phyloP scores from a whole-genome alignment of 768 basidiomycete species.

The Candolleomyces aberdarensis region DNA sequence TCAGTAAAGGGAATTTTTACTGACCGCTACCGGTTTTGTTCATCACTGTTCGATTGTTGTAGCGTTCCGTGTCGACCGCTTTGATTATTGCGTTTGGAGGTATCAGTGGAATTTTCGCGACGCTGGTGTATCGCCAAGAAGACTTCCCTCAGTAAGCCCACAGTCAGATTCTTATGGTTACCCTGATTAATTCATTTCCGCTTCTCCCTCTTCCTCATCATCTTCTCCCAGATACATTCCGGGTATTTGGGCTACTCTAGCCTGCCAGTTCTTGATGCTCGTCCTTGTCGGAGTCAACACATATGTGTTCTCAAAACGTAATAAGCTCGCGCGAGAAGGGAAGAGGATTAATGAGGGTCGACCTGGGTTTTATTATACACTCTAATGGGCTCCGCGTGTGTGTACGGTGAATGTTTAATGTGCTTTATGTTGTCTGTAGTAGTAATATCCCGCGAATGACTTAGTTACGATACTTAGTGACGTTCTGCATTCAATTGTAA shows the following conservation, averaged over 20 bases:
- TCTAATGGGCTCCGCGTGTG: slow-evolving; percentile 18
- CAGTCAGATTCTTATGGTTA: neutral
- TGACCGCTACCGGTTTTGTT: neutral
- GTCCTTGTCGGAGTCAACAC: slow-evolving; percentile 23
- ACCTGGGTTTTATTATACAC: slow-evolving; percentile 36
- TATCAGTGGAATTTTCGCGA: slow-evolving; percentile 37
- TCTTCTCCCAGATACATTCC: slow-evolving; percentile 12
- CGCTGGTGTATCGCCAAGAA: slow-evolving; percentile 32
- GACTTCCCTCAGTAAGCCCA: slow-evolving; percentile 24
- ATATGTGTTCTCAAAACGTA: slow-evolving; percentile 24
- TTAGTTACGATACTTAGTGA: too few relatives aligned
- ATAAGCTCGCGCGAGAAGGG: slow-evolving; percentile 30
- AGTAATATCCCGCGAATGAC: too few relatives aligned
- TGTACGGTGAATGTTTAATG: too few relatives aligned
- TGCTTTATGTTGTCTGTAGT: too few relatives aligned
- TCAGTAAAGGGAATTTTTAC: too few relatives aligned
- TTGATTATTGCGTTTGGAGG: slow-evolving; percentile 34
- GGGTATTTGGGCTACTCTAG: slow-evolving; percentile 35
- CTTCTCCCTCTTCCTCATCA: neutral
- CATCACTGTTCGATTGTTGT: neutral
- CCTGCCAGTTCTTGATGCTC: slow-evolving; percentile 31
- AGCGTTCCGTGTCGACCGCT: slow-evolving; percentile 36
- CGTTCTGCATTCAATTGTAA: too few relatives aligned
- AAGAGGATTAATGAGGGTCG: slow-evolving; percentile 30
- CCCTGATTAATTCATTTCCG: slow-evolving; percentile 6